Base-by-base conservation (phyloP, 495 filamentous ascomycete genomes). In the Hyaloscypha finlandica region DNA sequence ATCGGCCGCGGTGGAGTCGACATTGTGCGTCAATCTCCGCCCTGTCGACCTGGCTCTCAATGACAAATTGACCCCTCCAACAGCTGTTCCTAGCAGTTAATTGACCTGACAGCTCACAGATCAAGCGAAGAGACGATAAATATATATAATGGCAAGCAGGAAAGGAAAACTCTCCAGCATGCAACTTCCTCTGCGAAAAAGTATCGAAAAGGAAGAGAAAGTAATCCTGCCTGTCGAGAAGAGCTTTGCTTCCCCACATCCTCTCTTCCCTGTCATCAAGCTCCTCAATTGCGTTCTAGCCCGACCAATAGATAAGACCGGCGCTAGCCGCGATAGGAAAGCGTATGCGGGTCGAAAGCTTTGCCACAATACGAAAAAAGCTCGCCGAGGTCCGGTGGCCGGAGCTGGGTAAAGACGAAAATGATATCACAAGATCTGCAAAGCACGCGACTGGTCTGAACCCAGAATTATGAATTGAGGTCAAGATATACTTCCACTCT, bases 1-100 rank as follows among this genome's bases (percentile, higher is more conserved):
- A 74, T 74, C 8, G 63, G 60, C 19, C 39, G 57, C 22, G 68
- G 16, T 29, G 69, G 63, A 64, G 67, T 68, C 20, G 70, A 66
- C 69, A 72, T 74, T 35, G 51, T 60, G 42, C 48, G 9, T 48
- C 16, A 48, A 48, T 19, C 16, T 48, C 42, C 4, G 42, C 42
- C 16, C 14, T 11, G 29, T 19, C 25, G 25, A 25, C 1, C 56
- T 22, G 1, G 30, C 25, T 59, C 53, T 56, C 53, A 25, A 12
- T 56, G 6, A 16, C 53, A 8, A 56, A 56, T 56, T 33, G 8
- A 32, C 53, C 53, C 53, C 53, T 25, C 53, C 53, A 54, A 29
- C 35, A 6, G 6, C 35, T 37, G 35, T 19, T 48, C 42, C 42
- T 48, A 4, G 16, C 42, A 48, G 1, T 48, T 19, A 12, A 37